These are phyloP conservation scores for Hygrophorus russula DNA, from an alignment of 768 basidiomycete genomes.

Conservation along the genomic window DNA sequence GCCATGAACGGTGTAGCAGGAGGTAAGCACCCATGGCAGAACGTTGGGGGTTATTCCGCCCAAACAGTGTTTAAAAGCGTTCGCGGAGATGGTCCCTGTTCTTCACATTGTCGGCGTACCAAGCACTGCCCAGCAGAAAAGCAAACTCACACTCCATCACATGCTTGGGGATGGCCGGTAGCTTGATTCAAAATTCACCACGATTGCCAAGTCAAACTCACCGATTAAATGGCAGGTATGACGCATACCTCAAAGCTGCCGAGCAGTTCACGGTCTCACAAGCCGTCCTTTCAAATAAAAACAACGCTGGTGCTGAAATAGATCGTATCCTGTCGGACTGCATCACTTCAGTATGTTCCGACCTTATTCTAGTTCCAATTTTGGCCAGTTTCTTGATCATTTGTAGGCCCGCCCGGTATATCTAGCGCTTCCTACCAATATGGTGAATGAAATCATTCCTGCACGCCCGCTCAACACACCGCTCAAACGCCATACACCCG, in stretches of 20 bases:
- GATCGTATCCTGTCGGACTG: conserved; percentile 70
- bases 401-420: conserved; percentile 76
- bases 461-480: conserved; percentile 50
- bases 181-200: conserved; percentile 1
- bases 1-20: conserved; percentile 81
- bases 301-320: conserved; percentile 54
- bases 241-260: conserved; percentile 69
- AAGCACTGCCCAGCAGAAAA: conserved; percentile 59
- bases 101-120: conserved; percentile 84
- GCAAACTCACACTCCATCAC: conserved; percentile 72
- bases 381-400: background rate
- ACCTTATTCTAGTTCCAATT: background rate
- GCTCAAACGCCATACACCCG: conserved; percentile 34
- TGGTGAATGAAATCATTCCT: conserved; percentile 60
- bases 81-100: conserved; percentile 84
- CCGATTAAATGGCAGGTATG: conserved; percentile 38
- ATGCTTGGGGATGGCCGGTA: conserved; percentile 78
- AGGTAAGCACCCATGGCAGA: conserved; percentile 24
- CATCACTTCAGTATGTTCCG: conserved; percentile 36
- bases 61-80: conserved; percentile 28
- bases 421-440: conserved; percentile 75
- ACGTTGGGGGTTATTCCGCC: background rate
- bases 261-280: conserved; percentile 67
- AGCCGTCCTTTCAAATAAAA: conserved; percentile 41
- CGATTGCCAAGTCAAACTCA: background rate